These are phyloP conservation scores for Digitaria exilis DNA, from an alignment of 202 grass and related monocot genomes.

Conservation along the genomic window DNA sequence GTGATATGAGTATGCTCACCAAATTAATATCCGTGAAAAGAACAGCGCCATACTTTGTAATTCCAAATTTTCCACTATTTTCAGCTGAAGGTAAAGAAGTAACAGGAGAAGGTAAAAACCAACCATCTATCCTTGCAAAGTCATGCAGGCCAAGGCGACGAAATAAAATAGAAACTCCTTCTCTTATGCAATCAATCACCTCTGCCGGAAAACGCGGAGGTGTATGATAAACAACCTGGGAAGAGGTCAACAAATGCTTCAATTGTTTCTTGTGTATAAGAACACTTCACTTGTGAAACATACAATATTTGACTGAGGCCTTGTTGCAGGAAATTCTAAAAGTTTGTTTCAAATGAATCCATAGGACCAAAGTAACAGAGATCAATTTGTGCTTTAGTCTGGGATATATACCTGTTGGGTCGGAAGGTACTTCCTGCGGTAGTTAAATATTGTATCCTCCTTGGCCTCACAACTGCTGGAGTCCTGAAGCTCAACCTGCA, in stretches of 20 bases:
- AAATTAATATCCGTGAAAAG: slow-evolving; percentile 97
- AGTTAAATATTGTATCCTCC: slow-evolving; percentile 92
- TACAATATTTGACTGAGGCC: slow-evolving; percentile 7
- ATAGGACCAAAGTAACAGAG: background rate
- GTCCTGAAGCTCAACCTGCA: slow-evolving; percentile 75
- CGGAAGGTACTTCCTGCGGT: slow-evolving; percentile 93
- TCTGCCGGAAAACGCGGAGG: slow-evolving; percentile 86
- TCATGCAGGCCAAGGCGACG: slow-evolving; percentile 65
- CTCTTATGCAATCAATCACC: slow-evolving; percentile 83
- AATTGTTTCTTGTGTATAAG: slow-evolving; percentile 2
- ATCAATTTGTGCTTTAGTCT: slow-evolving; percentile 1
- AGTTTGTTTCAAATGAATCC: slow-evolving; percentile 15
- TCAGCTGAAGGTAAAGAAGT: slow-evolving; percentile 44
- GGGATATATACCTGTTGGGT: slow-evolving; percentile 62
- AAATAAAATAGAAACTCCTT: slow-evolving; percentile 81
- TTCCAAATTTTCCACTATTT: slow-evolving; percentile 61
- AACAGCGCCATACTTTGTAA: slow-evolving; percentile 63
- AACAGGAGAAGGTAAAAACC: slow-evolving; percentile 69
- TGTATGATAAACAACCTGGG: slow-evolving; percentile 89
- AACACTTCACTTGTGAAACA: slow-evolving; percentile 2
- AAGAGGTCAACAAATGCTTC: slow-evolving; percentile 26
- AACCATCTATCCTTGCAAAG: slow-evolving; percentile 96
- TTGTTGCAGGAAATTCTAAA: slow-evolving; percentile 12
- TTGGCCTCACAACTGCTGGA: slow-evolving; percentile 44
- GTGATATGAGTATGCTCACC: slow-evolving; percentile 48